phyloP scores from a whole-genome alignment of 139 green algal species.

The Edaphochlamys debaryana region DNA sequence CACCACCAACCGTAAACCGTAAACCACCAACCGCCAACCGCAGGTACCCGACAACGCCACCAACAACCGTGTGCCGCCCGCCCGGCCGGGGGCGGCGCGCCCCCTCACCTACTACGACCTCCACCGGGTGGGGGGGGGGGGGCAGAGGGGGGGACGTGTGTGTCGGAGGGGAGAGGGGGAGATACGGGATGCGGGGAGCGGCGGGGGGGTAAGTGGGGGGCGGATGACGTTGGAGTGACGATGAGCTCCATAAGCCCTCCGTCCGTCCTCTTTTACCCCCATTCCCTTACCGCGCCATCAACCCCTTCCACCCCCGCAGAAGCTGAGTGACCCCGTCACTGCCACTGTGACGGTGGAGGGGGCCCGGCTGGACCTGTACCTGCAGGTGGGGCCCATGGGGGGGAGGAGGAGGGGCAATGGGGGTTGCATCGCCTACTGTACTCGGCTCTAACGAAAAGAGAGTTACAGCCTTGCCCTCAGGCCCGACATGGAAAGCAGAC shows the following conservation, averaged over 20 bases:
- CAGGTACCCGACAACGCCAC: too few species aligned
- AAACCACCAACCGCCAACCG: too few species aligned
- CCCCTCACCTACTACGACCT: constrained; percentile 37
- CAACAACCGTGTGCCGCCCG: background rate
- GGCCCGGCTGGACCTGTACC: constrained; percentile 14
- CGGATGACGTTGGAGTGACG: background rate
- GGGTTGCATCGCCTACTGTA: too few species aligned
- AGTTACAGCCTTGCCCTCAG: too few species aligned
- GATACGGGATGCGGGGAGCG: background rate
- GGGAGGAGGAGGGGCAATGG: too few species aligned
- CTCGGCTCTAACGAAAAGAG: too few species aligned
- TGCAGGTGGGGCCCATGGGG: too few species aligned
- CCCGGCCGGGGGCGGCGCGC: background rate
- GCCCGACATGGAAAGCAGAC: too few species aligned
- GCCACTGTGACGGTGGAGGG: background rate
- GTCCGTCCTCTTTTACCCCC: background rate
- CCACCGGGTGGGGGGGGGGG: background rate
- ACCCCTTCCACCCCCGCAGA: background rate
- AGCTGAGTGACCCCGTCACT: background rate
- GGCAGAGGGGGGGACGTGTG: too few species aligned
- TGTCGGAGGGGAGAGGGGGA: too few species aligned
- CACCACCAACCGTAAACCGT: too few species aligned
- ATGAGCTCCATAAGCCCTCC: too few species aligned
- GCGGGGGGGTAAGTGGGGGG: background rate
- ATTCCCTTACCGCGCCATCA: background rate